Percentiles rank a stretch among this genome's conserved stretches.
Evolutionary conservation across 177 flowering plant species (phyloP).

Genomic region (Tripterygium wilfordii): DNA sequence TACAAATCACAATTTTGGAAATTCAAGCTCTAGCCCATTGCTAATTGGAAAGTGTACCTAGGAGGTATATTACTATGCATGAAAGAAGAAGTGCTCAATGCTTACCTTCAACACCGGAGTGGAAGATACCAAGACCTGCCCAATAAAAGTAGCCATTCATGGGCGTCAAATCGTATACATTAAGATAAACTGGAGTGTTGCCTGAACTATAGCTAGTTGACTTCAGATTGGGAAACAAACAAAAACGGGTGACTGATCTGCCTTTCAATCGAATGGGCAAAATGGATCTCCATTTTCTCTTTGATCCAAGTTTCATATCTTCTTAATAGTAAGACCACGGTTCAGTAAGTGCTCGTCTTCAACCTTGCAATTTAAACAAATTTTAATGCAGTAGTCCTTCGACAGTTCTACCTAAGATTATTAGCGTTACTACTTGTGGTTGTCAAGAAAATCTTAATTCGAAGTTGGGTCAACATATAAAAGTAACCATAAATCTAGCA

Average conservation of each 20-base stretch:
- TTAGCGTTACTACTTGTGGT: no score
- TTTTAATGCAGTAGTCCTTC: no score
- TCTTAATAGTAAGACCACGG: conserved; percentile 9
- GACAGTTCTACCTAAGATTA: no score
- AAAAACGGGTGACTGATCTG: conserved; percentile 72
- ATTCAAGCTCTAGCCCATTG: background rate
- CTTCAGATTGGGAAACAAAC: conserved; percentile 68
- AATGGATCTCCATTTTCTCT: conserved; percentile 69
- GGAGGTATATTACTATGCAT: background rate
- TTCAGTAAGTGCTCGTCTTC: conserved; percentile 19
- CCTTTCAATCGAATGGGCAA: conserved; percentile 53
- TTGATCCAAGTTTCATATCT: conserved; percentile 64
- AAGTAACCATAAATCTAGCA: no score
- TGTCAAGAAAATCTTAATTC: no score
- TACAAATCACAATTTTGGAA: no score
- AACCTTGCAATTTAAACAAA: conserved; percentile 13
- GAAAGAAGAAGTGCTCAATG: background rate
- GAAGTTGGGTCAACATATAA: no score
- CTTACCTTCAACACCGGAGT: conserved; percentile 97
- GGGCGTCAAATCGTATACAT: conserved; percentile 93
- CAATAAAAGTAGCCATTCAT: conserved; percentile 90
- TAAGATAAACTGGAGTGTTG: conserved; percentile 81
- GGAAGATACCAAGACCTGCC: conserved; percentile 96
- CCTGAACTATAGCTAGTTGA: conserved; percentile 53
- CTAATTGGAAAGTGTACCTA: no score